Evolutionary conservation across 768 basidiomycete genomes (phyloP).

Genomic region (Inosperma sp.): DNA sequence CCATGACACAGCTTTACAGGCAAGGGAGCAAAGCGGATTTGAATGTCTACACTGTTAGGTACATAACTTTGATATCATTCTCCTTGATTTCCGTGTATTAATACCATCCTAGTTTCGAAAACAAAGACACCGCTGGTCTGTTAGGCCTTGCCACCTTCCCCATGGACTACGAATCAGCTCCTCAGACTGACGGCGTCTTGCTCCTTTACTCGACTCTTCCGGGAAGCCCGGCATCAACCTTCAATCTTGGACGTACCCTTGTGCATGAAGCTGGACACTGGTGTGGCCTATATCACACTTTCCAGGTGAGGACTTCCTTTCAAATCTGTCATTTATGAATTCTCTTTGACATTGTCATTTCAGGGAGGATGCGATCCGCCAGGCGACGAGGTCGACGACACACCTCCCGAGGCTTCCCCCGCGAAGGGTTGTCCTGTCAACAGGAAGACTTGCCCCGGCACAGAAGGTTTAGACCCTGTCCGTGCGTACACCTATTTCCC

Average conservation of each 20-base stretch:
- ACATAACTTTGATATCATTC: conserved; percentile 3
- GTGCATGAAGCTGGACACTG: conserved; percentile 55
- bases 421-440: too few relatives aligned
- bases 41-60: conserved; percentile 51
- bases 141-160: conserved; percentile 53
- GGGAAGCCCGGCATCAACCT: conserved; percentile 35
- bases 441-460: too few relatives aligned
- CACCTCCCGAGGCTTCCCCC: too few relatives aligned
- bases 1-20: conserved; percentile 40
- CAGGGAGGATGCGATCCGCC: too few relatives aligned
- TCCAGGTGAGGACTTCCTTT: conserved; percentile 45
- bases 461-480: too few relatives aligned
- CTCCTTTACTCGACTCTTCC: conserved; percentile 37
- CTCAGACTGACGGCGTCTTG: conserved; percentile 45
- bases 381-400: too few relatives aligned
- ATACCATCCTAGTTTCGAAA: conserved; percentile 20
- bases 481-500: too few relatives aligned
- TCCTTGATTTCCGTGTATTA: background rate
- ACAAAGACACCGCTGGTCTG: conserved; percentile 31
- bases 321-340: conserved; percentile 35
- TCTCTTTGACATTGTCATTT: too few relatives aligned
- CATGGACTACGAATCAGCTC: conserved; percentile 31
- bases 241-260: conserved; percentile 43
- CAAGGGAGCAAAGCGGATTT: conserved; percentile 38
- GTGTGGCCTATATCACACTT: conserved; percentile 54